Evolutionary conservation across 495 filamentous ascomycete species (phyloP).

Genomic region (Daldinia concentrica): DNA sequence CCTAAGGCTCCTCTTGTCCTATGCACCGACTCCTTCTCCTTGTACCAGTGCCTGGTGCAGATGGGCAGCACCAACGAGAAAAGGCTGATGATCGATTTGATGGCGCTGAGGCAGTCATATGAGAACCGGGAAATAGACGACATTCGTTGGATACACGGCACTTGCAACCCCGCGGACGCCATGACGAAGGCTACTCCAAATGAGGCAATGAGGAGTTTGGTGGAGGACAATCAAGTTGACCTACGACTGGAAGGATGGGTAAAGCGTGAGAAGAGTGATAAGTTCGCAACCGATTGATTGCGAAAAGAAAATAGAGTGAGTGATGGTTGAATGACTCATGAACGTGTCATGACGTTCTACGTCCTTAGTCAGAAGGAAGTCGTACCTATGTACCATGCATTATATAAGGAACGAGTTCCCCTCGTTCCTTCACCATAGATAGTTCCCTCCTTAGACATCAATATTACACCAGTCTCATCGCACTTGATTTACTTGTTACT

Average conservation of each 20-base stretch:
- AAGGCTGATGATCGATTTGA: conserved; percentile 1
- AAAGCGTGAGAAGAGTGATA: not conserved
- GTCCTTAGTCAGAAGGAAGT: no score
- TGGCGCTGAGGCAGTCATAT: no score
- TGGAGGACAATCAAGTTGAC: not conserved
- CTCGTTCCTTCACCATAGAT: no score
- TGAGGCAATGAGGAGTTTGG: not conserved
- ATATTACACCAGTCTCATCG: no score
- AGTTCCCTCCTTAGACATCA: no score
- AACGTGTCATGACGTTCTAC: no score
- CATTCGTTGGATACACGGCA: conserved; percentile 3
- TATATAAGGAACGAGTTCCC: no score
- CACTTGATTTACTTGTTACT: no score
- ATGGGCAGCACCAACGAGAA: not conserved
- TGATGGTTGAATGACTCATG: conserved; percentile 4
- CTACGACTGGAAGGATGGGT: conserved; percentile 2
- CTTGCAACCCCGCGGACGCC: conserved; percentile 11
- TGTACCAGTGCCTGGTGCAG: not conserved
- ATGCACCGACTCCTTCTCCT: not conserved
- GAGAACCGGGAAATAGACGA: no score
- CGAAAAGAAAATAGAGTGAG: conserved; percentile 13
- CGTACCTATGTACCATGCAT: no score
- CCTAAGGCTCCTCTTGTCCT: not conserved
- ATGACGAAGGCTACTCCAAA: conserved; percentile 10
- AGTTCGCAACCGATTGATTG: not conserved